Evolutionary conservation across 2,329 filamentous ascomycete species (phyloP).

Genomic region (Epicoccum nigrum): DNA sequence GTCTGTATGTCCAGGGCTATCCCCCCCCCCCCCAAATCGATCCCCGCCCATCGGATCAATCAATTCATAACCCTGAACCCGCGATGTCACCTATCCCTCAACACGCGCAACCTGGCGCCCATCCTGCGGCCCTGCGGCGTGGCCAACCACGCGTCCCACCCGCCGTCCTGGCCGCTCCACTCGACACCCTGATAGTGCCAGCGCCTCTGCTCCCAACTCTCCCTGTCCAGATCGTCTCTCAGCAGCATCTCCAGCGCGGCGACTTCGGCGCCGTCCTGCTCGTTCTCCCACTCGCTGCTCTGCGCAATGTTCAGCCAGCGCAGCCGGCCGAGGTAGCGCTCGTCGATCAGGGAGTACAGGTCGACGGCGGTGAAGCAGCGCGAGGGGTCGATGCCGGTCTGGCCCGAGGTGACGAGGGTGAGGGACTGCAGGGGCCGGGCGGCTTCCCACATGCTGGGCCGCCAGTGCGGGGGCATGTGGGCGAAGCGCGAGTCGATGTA

Average conservation of each 20-base stretch:
- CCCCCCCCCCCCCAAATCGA: neutral
- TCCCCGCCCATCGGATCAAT: no score
- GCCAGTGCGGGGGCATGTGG: slow-evolving; percentile 26
- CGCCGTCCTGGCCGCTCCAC: slow-evolving; percentile 8
- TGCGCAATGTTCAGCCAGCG: slow-evolving; percentile 47
- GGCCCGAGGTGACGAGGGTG: slow-evolving; percentile 49
- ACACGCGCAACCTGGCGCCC: slow-evolving; percentile 29
- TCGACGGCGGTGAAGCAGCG: slow-evolving; percentile 51
- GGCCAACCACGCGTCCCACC: slow-evolving; percentile 34
- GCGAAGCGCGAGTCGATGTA: slow-evolving; percentile 54
- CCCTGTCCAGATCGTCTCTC: slow-evolving; percentile 44
- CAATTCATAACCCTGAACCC: slow-evolving; percentile 17
- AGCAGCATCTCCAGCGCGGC: slow-evolving; percentile 49
- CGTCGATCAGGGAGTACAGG: slow-evolving; percentile 50
- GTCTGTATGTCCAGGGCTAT: no score
- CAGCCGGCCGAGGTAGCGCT: slow-evolving; percentile 49
- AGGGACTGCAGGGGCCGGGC: slow-evolving; percentile 47
- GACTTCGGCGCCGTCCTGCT: slow-evolving; percentile 41
- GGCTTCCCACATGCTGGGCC: slow-evolving; percentile 19
- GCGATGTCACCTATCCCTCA: slow-evolving; percentile 28
- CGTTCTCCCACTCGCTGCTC: slow-evolving; percentile 48
- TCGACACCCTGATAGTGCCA: slow-evolving; percentile 41
- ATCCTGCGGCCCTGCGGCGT: slow-evolving; percentile 30
- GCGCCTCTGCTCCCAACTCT: slow-evolving; percentile 45
- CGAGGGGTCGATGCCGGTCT: slow-evolving; percentile 35